Conservation (phyloP, 208 protist genomes). For the Acanthamoeba polyphaga region DNA sequence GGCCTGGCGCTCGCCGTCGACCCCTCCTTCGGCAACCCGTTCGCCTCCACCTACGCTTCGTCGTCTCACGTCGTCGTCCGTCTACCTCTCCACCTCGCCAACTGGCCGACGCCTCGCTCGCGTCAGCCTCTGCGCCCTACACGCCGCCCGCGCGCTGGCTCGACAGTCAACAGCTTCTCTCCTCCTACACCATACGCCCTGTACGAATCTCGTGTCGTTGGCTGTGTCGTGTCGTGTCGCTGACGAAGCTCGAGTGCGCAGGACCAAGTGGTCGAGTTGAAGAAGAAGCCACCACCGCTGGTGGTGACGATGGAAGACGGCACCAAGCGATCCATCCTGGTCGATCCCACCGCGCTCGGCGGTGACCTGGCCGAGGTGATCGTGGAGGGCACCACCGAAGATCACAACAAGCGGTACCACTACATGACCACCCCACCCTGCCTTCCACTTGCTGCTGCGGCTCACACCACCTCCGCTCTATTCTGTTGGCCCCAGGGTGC, state of each 20-base stretch:
- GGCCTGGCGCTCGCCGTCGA: slow-evolving; percentile 3
- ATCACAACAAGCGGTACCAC: background rate
- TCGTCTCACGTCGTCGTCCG: background rate
- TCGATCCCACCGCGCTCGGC: background rate
- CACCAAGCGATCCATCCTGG: background rate
- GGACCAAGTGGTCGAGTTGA: slow-evolving; percentile 20
- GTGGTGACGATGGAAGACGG: background rate
- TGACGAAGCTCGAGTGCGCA: background rate
- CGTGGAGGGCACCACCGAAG: background rate
- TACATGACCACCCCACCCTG: background rate
- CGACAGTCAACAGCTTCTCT: background rate
- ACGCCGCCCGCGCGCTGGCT: background rate
- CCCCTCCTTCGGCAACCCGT: slow-evolving; percentile 28
- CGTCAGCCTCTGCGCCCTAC: background rate
- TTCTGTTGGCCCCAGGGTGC: background rate
- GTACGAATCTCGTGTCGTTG: background rate
- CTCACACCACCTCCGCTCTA: background rate
- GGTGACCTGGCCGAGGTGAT: slow-evolving; percentile 11
- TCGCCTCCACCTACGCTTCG: background rate
- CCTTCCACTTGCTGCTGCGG: too few relatives aligned
- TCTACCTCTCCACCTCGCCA: background rate
- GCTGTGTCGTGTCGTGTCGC: background rate
- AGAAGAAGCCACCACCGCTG: slow-evolving; percentile 13
- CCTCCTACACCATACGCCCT: slow-evolving; percentile 16
- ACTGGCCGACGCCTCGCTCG: background rate